Evolutionary conservation across 176 grass and related monocot species (phyloP).

Genomic region (Oryza punctata): DNA sequence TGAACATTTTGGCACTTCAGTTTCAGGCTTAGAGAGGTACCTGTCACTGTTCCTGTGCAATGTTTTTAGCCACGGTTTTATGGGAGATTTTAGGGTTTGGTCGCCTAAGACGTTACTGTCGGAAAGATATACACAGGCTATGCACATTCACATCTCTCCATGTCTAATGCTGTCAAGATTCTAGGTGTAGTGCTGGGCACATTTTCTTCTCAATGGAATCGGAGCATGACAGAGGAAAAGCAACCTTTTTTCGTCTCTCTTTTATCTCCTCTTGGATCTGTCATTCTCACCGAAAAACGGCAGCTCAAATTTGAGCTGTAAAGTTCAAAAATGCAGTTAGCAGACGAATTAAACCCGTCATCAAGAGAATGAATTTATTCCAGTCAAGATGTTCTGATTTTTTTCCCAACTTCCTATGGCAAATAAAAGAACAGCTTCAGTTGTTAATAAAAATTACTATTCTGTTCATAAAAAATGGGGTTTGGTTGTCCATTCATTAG

Average conservation of each 20-base stretch:
- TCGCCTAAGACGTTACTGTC: conserved; percentile 38
- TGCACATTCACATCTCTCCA: conserved; percentile 25
- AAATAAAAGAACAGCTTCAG: neutral
- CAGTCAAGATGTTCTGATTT: neutral
- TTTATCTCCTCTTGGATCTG: conserved; percentile 14
- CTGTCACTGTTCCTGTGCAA: conserved; percentile 11
- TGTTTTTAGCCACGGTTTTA: conserved; percentile 13
- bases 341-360: neutral
- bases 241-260: conserved; percentile 5
- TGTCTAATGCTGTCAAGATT: conserved; percentile 30
- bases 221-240: conserved; percentile 23
- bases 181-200: conserved; percentile 20
- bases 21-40: conserved; percentile 19
- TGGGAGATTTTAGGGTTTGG: conserved; percentile 22
- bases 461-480: neutral
- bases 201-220: conserved; percentile 36
- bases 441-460: neutral
- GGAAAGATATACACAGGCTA: neutral
- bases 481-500: neutral
- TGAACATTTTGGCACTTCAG: neutral
- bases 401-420: neutral
- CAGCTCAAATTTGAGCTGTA: conserved; percentile 15
- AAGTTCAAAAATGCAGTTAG: conserved; percentile 35
- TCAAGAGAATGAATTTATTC: neutral
- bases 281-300: conserved; percentile 37